Evolutionary conservation across 2,329 filamentous ascomycete genomes (phyloP), one percentile per base, ranked within the genome.

Genomic region (Aureobasidium sp.): DNA sequence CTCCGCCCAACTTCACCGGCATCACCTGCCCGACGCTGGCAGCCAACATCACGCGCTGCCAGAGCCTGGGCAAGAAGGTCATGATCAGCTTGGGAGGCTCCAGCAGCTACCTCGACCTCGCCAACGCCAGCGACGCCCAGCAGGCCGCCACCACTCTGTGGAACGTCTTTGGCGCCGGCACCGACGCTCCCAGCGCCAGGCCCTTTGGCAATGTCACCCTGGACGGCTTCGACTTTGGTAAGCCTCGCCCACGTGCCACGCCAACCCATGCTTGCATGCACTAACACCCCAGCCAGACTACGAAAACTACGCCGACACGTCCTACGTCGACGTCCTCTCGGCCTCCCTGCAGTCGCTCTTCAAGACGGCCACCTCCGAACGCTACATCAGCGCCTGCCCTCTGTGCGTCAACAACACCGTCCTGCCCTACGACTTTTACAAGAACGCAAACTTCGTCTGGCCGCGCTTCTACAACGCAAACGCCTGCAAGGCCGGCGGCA

Each of bases 141-240:
- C 67, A 67, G 15, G 75, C 79, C 40, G 78, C 73, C 43, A 67
- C 73, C 49, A 75, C 75, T 57, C 68, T 79, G 4, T 80, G 77
- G 77, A 68, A 75, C 15, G 70, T 75, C 0, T 80, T 78, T 62
- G 78, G 75, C 31, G 74, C 74, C 19, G 67, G 71, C 3, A 71
- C 68, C 2, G 64, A 65, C 21, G 70, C 66, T 27, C 62, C 65
- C 23, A 68, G 67, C 15, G 69, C 72, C 15, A 71, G 79, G 25
- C 79, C 79, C 15, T 79, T 80, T 61, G 78, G 78, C 31, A 67
- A 74, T 61, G 74, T 75, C 27, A 68, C 76, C 3, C 75, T 83
- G 33, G 78, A 83, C 64, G 78, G 79, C 17, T 82, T 77, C 67
- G 79, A 82, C 65, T 77, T 80, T 57, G 79, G 55, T 58, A 40